These are phyloP conservation scores for Drechslerella coelobrocha DNA, from an alignment of 2,329 filamentous ascomycete species.

Conservation along the genomic window DNA sequence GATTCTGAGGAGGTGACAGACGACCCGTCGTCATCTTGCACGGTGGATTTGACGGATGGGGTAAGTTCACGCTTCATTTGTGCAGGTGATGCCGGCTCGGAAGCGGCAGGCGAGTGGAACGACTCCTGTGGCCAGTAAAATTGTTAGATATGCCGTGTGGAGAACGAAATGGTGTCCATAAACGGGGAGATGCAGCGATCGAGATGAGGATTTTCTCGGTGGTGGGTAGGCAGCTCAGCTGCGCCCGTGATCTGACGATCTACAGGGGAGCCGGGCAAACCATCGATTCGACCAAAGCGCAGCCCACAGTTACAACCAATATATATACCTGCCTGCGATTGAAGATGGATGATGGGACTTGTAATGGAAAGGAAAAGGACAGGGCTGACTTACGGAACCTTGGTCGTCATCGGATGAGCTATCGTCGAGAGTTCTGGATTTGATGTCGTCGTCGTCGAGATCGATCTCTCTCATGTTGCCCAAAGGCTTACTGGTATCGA, in stretches of 20 bases:
- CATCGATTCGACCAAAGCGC: background rate
- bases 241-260: conserved; percentile 1
- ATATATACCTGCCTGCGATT: no score
- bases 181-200: conserved; percentile 2
- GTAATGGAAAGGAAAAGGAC: background rate
- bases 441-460: conserved; percentile 21
- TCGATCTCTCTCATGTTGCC: conserved; percentile 25
- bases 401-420: conserved; percentile 20
- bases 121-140: conserved; percentile 27
- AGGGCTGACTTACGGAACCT: background rate
- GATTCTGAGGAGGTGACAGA: conserved; percentile 30
- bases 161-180: background rate
- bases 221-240: conserved; percentile 3
- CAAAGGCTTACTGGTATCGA: conserved; percentile 3
- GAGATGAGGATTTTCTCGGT: background rate
- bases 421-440: conserved; percentile 13
- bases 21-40: conserved; percentile 44
- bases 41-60: conserved; percentile 47
- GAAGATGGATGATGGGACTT: background rate
- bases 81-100: conserved; percentile 44
- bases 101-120: conserved; percentile 50
- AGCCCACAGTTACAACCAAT: background rate
- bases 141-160: conserved; percentile 5
- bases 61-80: conserved; percentile 52
- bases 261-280: conserved; percentile 2